phyloP scores from a whole-genome alignment of 202 grass and related monocot genomes.

The Saccharum hybrid region DNA sequence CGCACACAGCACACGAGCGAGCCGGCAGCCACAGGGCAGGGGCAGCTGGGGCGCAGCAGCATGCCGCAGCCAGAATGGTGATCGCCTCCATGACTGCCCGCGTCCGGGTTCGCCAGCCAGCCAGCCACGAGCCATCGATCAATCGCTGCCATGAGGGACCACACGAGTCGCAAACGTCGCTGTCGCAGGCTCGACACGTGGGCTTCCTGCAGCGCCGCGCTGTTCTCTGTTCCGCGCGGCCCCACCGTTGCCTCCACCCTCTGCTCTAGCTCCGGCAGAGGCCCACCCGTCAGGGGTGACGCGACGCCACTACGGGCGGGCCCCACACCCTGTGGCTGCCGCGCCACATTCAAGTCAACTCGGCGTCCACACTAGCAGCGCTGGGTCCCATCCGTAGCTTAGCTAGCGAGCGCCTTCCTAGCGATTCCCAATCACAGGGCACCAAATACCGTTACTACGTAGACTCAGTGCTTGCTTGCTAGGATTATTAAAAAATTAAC shows the following conservation, averaged over 20 bases:
- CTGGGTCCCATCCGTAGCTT: too few species aligned
- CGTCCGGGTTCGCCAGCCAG: not conserved
- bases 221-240: not conserved
- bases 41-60: not conserved
- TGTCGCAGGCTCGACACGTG: slow-evolving; percentile 36
- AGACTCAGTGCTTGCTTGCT: too few species aligned
- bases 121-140: not conserved
- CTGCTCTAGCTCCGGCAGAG: not conserved
- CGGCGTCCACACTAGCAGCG: not conserved
- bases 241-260: not conserved
- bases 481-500: too few species aligned
- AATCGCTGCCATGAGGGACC: not conserved
- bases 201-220: slow-evolving; percentile 22
- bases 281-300: not conserved
- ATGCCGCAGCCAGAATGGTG: slow-evolving; percentile 15
- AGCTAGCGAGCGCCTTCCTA: too few species aligned
- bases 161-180: not conserved
- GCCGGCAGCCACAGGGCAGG: not conserved
- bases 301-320: slow-evolving; percentile 10
- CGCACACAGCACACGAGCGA: slow-evolving; percentile 5
- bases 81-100: slow-evolving; percentile 5
- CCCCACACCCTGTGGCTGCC: not conserved
- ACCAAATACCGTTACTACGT: too few species aligned
- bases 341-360: slow-evolving; percentile 22
- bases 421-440: too few species aligned